Base-by-base conservation (phyloP, 1,139 yeast genomes). In the Blastobotrys malaysiensis region DNA sequence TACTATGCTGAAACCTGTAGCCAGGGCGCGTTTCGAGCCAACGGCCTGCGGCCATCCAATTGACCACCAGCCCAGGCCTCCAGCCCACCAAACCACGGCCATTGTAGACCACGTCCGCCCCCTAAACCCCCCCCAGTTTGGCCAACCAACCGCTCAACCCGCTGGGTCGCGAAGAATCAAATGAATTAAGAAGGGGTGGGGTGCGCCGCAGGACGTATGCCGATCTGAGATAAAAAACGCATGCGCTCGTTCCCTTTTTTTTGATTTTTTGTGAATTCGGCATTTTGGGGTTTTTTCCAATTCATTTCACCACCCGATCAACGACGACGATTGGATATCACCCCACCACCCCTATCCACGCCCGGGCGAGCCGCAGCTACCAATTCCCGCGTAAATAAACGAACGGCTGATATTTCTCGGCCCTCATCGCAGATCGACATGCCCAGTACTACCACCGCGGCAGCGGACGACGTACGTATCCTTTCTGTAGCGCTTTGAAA, bases 401-500 rank as follows among this genome's bases (percentile, higher is more conserved):
- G 16, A 13, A 7, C 16, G 39, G 39, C 39, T 31, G 39, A 31
- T 31, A 31, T 31, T 31, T 31, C 39, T n/a, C 39, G 39, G 39
- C 16, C 39, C 39, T 31, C 39, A 31, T 31, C 39, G 39, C 39
- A 31, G 39, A 31, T 31, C 39, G 39, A 31, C 39, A 31, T 31
- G 39, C 39, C 39, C n/a, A 31, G 39, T 11, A 7, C 39, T 31
- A 31, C 39, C 6, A 31, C 39, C 39, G 16, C 39, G 39, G 39
- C 16, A 31, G 36, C 36, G 55, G 45, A 52, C 1, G 52, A 31
- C 7, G 13, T 45, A n/a, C 13, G 24, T 20, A 9, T 9, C 24
- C 14, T 16, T 44, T 44, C 19, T 44, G 18, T 44, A 5, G 4
- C 22, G 9, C 14, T 4, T 16, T 16, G 19, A 5, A 14, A 43